These are phyloP conservation scores for Solidago caesia DNA, from an alignment of 129 eudicot species.

Conservation along the genomic window DNA sequence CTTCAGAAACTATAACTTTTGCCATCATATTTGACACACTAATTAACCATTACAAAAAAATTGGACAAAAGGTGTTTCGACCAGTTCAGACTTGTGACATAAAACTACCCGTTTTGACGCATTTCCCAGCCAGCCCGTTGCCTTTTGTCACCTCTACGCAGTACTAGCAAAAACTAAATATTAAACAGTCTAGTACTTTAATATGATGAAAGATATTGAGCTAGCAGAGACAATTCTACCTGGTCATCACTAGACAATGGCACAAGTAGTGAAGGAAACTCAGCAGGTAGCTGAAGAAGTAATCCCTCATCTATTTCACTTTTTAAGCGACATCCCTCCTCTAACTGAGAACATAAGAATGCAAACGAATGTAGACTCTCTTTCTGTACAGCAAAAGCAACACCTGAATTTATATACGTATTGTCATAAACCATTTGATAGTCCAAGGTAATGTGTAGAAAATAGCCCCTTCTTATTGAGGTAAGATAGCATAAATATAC, in stretches of 20 bases:
- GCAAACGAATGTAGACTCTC: slow-evolving; percentile 69
- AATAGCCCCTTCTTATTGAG: not conserved
- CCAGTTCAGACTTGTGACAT: not conserved
- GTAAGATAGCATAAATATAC: not conserved
- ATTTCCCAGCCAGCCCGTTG: not conserved
- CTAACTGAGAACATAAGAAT: slow-evolving; percentile 51
- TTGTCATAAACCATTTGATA: slow-evolving; percentile 10
- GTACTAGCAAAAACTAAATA: not conserved
- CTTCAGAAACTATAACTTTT: not conserved
- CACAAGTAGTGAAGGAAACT: slow-evolving; percentile 71
- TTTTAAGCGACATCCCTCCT: slow-evolving; percentile 38
- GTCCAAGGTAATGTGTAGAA: slow-evolving; percentile 2
- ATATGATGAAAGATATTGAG: not conserved
- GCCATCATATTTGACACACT: not conserved
- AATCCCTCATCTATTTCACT: slow-evolving; percentile 42
- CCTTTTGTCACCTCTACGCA: not conserved
- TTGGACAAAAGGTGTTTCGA: not conserved
- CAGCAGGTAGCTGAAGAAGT: slow-evolving; percentile 47
- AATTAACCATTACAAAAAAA: not conserved
- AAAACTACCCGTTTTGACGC: not conserved
- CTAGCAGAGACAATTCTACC: slow-evolving; percentile 35
- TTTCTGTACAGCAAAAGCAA: slow-evolving; percentile 54
- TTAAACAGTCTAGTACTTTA: not conserved
- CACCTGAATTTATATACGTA: slow-evolving; percentile 40
- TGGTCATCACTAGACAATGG: slow-evolving; percentile 62